Evolutionary conservation across 225 moss, liverwort and hornwort species (phyloP).

Genomic region (Sphagnum contortum): DNA sequence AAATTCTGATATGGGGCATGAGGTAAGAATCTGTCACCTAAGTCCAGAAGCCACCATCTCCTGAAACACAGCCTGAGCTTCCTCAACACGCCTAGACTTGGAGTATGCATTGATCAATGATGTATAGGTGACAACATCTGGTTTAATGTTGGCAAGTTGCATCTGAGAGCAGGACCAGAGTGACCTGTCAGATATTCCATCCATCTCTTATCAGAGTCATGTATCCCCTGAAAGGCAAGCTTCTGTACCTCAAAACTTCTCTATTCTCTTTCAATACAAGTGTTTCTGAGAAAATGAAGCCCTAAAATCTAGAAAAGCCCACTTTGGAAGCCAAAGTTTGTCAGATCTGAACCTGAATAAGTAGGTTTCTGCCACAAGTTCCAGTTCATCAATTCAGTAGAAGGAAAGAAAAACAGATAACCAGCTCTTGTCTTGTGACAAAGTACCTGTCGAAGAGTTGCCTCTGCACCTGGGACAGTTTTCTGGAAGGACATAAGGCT

Average conservation of each 20-base stretch:
- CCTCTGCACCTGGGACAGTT: slow-evolving; percentile 64
- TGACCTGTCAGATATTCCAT: slow-evolving; percentile 50
- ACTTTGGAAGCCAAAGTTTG: too few relatives aligned
- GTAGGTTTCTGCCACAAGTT: not conserved
- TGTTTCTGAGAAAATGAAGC: too few relatives aligned
- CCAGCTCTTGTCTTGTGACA: too few relatives aligned
- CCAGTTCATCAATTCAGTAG: not conserved
- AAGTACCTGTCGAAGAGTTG: slow-evolving; percentile 71
- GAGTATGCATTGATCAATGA: slow-evolving; percentile 67
- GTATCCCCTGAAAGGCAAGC: not conserved
- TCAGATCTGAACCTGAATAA: not conserved
- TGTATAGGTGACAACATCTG: slow-evolving; percentile 75
- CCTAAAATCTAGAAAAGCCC: too few relatives aligned
- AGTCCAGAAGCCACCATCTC: slow-evolving; percentile 77
- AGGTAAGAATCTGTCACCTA: slow-evolving; percentile 18
- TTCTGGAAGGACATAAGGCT: slow-evolving; percentile 69
- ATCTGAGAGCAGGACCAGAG: slow-evolving; percentile 67
- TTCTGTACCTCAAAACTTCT: too few relatives aligned
- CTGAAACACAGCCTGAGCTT: slow-evolving; percentile 63
- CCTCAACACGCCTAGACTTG: slow-evolving; percentile 59
- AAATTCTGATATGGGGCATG: too few relatives aligned
- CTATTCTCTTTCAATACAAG: too few relatives aligned
- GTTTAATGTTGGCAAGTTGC: slow-evolving; percentile 66
- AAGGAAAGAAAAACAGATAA: too few relatives aligned
- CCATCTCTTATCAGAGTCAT: slow-evolving; percentile 34